These are phyloP conservation scores for Datura wrightii DNA, from an alignment of 257 asterid genomes.

Conservation along the genomic window DNA sequence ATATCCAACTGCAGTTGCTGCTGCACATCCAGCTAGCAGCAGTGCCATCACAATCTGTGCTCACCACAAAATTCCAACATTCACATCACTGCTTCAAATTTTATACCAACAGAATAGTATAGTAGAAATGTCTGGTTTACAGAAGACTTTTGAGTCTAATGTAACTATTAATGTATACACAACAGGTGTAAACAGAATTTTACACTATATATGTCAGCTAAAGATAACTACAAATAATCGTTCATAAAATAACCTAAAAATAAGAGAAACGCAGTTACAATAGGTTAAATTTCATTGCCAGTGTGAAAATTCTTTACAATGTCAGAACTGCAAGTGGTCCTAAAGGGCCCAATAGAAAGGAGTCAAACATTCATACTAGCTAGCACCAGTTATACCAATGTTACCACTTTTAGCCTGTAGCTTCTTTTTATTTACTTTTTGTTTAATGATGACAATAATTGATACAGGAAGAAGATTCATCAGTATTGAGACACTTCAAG, in stretches of 20 bases:
- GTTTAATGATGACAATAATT: not conserved
- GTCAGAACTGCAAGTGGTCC: not conserved
- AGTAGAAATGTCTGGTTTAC: not conserved
- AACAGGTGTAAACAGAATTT: not conserved
- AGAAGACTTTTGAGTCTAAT: not conserved
- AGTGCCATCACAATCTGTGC: constrained; percentile 49
- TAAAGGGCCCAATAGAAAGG: not conserved
- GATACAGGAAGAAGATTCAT: not conserved
- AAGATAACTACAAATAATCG: not conserved
- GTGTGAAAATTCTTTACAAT: not conserved
- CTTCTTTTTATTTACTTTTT: not conserved
- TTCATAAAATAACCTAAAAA: not conserved
- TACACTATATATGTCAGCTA: not conserved
- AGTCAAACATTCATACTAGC: constrained; percentile 8
- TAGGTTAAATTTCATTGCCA: not conserved
- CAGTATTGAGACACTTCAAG: no score
- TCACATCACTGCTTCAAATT: not conserved
- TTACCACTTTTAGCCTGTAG: not conserved
- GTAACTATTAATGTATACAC: not conserved
- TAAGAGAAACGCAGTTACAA: not conserved
- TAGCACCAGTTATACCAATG: not conserved
- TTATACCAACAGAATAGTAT: not conserved
- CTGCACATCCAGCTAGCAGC: constrained; percentile 66
- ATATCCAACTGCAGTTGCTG: constrained; percentile 71
- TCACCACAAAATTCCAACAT: not conserved